Evolutionary conservation across 345 rosid genomes (phyloP).

Genomic region (Schrenkiella parvula): DNA sequence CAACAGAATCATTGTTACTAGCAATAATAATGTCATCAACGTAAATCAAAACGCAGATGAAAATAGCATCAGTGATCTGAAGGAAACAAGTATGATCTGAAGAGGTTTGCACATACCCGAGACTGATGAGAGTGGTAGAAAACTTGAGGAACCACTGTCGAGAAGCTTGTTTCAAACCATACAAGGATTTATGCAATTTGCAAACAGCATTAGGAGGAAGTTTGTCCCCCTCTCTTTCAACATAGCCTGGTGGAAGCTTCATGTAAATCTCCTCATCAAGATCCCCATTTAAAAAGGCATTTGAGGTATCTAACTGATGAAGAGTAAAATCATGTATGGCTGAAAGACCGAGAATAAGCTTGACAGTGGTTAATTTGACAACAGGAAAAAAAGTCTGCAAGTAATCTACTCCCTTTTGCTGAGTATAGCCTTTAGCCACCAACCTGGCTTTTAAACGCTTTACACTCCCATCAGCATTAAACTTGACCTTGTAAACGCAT

Average conservation of each 20-base stretch:
- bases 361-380: background rate
- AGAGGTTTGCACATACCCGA: too few relatives aligned
- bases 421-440: too few relatives aligned
- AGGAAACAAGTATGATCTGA: too few relatives aligned
- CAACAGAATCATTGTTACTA: too few relatives aligned
- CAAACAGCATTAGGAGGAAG: too few relatives aligned
- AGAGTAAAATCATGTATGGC: background rate
- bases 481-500: background rate
- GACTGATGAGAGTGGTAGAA: too few relatives aligned
- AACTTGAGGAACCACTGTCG: background rate
- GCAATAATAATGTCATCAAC: too few relatives aligned
- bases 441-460: background rate
- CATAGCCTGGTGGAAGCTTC: background rate
- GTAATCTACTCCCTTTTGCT: too few relatives aligned
- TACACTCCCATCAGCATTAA: background rate
- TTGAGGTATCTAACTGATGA: background rate
- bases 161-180: background rate
- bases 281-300: background rate
- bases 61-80: too few relatives aligned
- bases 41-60: too few relatives aligned
- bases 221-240: background rate
- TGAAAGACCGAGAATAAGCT: rapidly evolving
- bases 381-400: background rate
- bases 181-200: too few relatives aligned
- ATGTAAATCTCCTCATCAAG: background rate